Evolutionary conservation across 192 early-diverging fungal species (phyloP).

Genomic region (Coemansia sp.): DNA sequence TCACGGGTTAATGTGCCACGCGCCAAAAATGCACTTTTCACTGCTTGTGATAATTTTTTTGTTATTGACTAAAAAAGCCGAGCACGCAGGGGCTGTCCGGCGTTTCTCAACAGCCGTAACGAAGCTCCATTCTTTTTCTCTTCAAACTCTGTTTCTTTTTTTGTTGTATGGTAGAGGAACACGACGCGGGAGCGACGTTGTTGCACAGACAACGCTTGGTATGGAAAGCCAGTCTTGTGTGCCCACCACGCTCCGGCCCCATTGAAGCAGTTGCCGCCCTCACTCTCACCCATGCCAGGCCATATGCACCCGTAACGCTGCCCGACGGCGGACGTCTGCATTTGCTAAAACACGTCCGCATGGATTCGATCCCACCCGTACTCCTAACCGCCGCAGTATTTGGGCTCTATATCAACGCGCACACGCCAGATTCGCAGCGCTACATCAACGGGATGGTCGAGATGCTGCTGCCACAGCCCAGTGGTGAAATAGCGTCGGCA

Average conservation of each 20-base stretch:
- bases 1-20: background rate
- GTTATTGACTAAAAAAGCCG: background rate
- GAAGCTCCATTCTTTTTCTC: background rate
- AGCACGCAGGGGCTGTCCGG: background rate
- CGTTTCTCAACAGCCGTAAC: constrained; percentile 1
- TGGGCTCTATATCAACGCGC: constrained; percentile 30
- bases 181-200: background rate
- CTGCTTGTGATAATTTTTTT: background rate
- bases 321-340: constrained; percentile 28
- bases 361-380: constrained; percentile 34
- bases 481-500: background rate
- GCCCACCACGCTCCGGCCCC: background rate
- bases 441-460: constrained; percentile 41
- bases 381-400: constrained; percentile 25
- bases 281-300: background rate
- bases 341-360: constrained; percentile 20
- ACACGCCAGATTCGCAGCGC: constrained; percentile 14
- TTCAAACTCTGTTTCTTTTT: background rate
- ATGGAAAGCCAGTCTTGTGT: background rate
- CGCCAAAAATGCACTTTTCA: background rate
- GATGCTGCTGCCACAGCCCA: constrained; percentile 1
- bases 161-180: constrained; percentile 1
- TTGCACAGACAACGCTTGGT: background rate
- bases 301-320: background rate
- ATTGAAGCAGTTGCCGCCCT: background rate